Evolutionary conservation across 2,329 filamentous ascomycete species (phyloP).

Genomic region (Alternaria atra): DNA sequence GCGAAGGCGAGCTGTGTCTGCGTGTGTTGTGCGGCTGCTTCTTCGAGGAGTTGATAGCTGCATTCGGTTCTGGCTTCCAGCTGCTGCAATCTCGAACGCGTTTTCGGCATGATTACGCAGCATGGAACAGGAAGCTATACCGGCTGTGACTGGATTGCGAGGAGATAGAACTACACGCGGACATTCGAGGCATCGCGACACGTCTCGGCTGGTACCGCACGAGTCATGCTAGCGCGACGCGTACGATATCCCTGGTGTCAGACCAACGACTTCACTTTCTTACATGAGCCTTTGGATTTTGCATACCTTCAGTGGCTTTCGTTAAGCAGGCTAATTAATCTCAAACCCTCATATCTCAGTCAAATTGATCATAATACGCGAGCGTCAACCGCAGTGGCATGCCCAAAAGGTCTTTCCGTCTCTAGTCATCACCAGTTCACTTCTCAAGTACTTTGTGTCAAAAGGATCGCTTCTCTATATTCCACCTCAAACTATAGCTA

Average conservation of each 20-base stretch:
- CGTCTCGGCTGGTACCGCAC: background rate
- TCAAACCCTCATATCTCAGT: background rate
- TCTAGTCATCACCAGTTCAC: background rate
- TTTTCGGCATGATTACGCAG: background rate
- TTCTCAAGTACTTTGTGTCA: background rate
- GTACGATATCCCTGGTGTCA: background rate
- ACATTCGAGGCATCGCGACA: background rate
- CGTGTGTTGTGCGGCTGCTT: background rate
- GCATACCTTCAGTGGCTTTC: background rate
- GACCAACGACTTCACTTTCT: background rate
- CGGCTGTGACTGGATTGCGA: background rate
- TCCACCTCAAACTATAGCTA: background rate
- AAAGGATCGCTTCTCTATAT: background rate
- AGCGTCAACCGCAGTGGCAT: background rate
- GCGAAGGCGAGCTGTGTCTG: background rate
- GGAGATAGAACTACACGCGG: background rate
- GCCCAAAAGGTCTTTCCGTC: background rate
- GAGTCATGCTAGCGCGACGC: constrained; percentile 8
- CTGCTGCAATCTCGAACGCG: background rate
- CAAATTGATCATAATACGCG: background rate
- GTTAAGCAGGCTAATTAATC: background rate
- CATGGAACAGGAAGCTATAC: background rate
- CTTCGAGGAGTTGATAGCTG: background rate
- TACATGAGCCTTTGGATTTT: background rate
- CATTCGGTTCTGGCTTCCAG: background rate